Percentiles rank a stretch among this genome's conserved stretches.
Conservation (phyloP, 2,329 filamentous ascomycete genomes). For the Scopulariopsis brevicaulis region DNA sequence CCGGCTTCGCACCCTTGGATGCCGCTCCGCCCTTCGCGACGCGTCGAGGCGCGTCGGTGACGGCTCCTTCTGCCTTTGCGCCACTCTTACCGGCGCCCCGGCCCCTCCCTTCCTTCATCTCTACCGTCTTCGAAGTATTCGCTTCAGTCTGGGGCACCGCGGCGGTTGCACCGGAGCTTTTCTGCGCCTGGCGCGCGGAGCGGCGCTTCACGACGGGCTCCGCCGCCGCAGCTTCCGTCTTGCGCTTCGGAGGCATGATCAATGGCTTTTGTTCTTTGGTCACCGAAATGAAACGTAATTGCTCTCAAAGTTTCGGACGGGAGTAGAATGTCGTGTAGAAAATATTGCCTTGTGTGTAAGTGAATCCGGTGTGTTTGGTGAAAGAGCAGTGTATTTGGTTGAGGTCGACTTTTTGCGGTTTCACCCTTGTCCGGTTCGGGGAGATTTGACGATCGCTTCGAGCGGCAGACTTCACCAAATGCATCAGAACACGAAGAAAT, state of each 20-base stretch:
- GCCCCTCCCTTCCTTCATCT: not conserved
- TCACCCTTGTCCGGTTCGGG: too few relatives aligned
- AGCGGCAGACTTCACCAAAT: too few relatives aligned
- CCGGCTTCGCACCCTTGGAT: not conserved
- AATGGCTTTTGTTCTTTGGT: not conserved
- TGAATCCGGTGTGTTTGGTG: too few relatives aligned
- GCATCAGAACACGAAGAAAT: too few relatives aligned
- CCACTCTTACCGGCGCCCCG: not conserved
- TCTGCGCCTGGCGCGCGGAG: conserved; percentile 3
- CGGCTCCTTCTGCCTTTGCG: not conserved
- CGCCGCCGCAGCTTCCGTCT: not conserved
- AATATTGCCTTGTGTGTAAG: too few relatives aligned
- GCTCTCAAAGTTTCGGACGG: too few relatives aligned
- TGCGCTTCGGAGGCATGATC: conserved; percentile 1
- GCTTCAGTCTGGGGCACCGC: not conserved
- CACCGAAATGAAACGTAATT: not conserved
- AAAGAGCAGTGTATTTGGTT: too few relatives aligned
- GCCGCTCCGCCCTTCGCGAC: not conserved
- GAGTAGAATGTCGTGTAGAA: too few relatives aligned
- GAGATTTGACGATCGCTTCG: too few relatives aligned
- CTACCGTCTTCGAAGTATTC: not conserved
- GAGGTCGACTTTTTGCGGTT: too few relatives aligned
- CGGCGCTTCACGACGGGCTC: conserved; percentile 4
- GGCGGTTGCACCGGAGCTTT: not conserved
- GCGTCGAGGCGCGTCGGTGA: not conserved